phyloP scores from a whole-genome alignment of 2,329 filamentous ascomycete genomes.

The Colletotrichum ledebouriae region DNA sequence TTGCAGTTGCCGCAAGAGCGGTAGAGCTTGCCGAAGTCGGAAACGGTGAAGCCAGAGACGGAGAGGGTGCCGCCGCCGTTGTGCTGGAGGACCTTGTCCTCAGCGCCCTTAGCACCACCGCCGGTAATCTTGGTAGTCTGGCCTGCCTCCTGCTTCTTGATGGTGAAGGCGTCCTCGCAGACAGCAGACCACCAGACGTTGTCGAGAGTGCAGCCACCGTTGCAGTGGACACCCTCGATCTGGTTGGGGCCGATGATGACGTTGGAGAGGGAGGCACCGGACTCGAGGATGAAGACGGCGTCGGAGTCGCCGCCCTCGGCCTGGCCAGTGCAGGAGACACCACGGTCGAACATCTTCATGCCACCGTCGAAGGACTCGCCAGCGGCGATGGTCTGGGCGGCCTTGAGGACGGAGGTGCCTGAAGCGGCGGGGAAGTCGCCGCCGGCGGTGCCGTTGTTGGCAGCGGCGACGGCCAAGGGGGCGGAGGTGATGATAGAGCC shows the following conservation, averaged over 20 bases:
- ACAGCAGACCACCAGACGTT: conserved; percentile 56
- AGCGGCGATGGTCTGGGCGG: conserved; percentile 47
- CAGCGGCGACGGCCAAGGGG: conserved; percentile 5
- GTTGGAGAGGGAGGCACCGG: conserved; percentile 59
- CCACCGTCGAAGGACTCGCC: conserved; percentile 49
- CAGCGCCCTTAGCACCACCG: conserved; percentile 36
- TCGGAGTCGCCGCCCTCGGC: conserved; percentile 58
- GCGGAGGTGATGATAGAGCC: conserved; percentile 36
- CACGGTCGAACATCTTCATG: conserved; percentile 54
- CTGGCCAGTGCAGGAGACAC: conserved; percentile 57
- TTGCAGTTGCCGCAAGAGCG: conserved; percentile 43
- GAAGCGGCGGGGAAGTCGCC: conserved; percentile 47
- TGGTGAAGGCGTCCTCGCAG: conserved; percentile 52
- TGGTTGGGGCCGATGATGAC: conserved; percentile 62
- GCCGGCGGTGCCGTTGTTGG: conserved; percentile 35
- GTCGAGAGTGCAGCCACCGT: conserved; percentile 57
- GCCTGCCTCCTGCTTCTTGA: conserved; percentile 49
- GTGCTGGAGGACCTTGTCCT: conserved; percentile 42
- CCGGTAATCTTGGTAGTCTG: conserved; percentile 38
- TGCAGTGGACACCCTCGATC: conserved; percentile 60
- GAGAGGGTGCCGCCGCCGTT: conserved; percentile 41
- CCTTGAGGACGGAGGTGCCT: conserved; percentile 45
- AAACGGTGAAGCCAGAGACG: conserved; percentile 38
- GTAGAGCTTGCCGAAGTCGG: conserved; percentile 42
- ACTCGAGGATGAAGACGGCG: conserved; percentile 57